These are phyloP conservation scores for Fusarium robinianum DNA, from an alignment of 2,329 filamentous ascomycete genomes.

Conservation along the genomic window DNA sequence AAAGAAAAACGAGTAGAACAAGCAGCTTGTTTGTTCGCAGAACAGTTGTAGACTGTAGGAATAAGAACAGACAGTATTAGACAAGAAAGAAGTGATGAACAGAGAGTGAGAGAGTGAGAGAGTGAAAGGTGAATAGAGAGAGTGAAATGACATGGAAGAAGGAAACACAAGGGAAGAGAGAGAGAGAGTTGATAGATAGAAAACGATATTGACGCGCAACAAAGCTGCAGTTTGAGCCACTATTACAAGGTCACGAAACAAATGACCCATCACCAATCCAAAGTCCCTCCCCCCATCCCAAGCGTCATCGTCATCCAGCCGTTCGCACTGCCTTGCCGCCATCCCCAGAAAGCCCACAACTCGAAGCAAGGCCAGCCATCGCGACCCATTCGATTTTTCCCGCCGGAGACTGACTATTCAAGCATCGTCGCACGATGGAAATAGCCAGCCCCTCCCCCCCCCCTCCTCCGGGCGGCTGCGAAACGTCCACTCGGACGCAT, in stretches of 20 bases:
- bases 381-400: too few species aligned
- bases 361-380: too few species aligned
- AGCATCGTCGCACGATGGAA: too few species aligned
- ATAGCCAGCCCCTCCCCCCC: too few species aligned
- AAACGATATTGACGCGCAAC: constrained; percentile 13
- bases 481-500: too few species aligned
- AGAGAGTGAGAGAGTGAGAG: constrained; percentile 10
- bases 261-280: too few species aligned
- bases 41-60: not conserved
- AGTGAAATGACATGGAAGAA: constrained; percentile 7
- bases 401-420: too few species aligned
- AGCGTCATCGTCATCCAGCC: constrained; percentile 1
- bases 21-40: constrained; percentile 24
- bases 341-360: constrained; percentile 1
- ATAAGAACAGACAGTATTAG: too few species aligned
- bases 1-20: constrained; percentile 18
- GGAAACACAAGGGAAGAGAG: not conserved
- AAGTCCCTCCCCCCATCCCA: too few species aligned
- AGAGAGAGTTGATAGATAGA: constrained; percentile 12
- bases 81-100: constrained; percentile 5
- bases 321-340: constrained; percentile 9
- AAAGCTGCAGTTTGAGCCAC: constrained; percentile 17
- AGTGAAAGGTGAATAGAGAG: not conserved
- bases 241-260: constrained; percentile 23
- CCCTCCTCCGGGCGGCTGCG: too few species aligned